Evolutionary conservation across 495 filamentous ascomycete genomes (phyloP).

Genomic region (Trichoderma parareesei): DNA sequence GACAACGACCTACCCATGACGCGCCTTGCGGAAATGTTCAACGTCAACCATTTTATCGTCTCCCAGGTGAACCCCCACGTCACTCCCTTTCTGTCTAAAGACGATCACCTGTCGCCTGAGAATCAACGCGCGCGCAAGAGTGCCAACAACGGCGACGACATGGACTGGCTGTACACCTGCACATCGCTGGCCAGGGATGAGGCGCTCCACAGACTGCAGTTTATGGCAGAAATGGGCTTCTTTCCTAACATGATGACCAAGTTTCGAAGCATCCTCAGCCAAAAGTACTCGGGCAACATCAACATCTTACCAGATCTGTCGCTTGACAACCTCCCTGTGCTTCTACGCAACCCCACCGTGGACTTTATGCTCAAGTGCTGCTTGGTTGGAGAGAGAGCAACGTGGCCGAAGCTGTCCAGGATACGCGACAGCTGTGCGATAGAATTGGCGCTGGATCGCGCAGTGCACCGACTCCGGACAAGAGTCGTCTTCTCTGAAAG

Average conservation of each 20-base stretch:
- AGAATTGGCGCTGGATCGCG: slow-evolving; percentile 76
- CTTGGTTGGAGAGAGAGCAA: slow-evolving; percentile 71
- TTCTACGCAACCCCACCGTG: slow-evolving; percentile 77
- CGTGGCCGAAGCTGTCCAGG: slow-evolving; percentile 80
- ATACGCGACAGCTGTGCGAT: slow-evolving; percentile 79
- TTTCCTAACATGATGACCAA: slow-evolving; percentile 78
- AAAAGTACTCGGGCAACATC: slow-evolving; percentile 93
- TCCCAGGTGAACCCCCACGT: slow-evolving; percentile 95
- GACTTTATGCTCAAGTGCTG: slow-evolving; percentile 82
- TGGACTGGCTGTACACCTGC: slow-evolving; percentile 58
- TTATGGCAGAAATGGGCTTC: slow-evolving; percentile 72
- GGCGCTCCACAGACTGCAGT: slow-evolving; percentile 69
- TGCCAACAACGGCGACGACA: slow-evolving; percentile 18
- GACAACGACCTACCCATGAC: slow-evolving; percentile 94
- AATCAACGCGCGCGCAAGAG: slow-evolving; percentile 25
- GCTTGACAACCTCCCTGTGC: slow-evolving; percentile 62
- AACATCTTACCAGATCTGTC: slow-evolving; percentile 81
- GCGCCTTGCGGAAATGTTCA: slow-evolving; percentile 87
- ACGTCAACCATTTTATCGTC: slow-evolving; percentile 96
- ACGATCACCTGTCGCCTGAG: slow-evolving; percentile 46
- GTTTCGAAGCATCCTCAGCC: slow-evolving; percentile 68
- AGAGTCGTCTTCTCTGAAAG: slow-evolving; percentile 73
- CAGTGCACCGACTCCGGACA: slow-evolving; percentile 67
- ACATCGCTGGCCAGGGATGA: slow-evolving; percentile 76
- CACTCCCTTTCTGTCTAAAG: slow-evolving; percentile 72